Conservation (phyloP, 2,329 filamentous ascomycete species). For the Ophiocordyceps unilateralis region DNA sequence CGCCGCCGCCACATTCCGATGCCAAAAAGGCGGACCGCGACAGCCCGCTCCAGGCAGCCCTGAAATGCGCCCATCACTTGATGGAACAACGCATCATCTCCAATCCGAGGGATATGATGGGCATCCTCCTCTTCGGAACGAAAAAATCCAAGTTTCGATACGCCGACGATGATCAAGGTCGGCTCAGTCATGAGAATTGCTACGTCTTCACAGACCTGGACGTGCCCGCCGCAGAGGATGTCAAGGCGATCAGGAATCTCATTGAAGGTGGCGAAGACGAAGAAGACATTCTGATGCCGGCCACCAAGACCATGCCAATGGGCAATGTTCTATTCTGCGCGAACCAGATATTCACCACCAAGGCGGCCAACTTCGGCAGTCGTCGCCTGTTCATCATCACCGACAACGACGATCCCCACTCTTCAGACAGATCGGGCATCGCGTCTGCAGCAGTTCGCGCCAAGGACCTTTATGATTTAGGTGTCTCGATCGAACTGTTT, state of each 20-base stretch:
- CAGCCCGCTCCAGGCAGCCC: conserved; percentile 62
- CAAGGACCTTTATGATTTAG: conserved; percentile 87
- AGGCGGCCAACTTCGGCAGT: conserved; percentile 85
- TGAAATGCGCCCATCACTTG: conserved; percentile 86
- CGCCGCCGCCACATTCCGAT: conserved; percentile 40
- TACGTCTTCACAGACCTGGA: conserved; percentile 83
- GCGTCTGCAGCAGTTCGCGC: conserved; percentile 71
- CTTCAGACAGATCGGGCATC: conserved; percentile 51
- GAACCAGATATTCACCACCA: conserved; percentile 92
- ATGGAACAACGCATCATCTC: conserved; percentile 99
- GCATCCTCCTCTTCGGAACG: conserved; percentile 81
- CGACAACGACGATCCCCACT: conserved; percentile 77
- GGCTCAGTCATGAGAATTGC: conserved; percentile 68
- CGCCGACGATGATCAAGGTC: conserved; percentile 40
- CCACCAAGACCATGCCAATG: conserved; percentile 58
- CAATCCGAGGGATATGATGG: conserved; percentile 93
- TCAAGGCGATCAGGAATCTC: conserved; percentile 59
- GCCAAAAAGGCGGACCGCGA: conserved; percentile 65
- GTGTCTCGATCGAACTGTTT: conserved; percentile 82
- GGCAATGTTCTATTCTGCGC: conserved; percentile 84
- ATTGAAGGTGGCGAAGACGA: conserved; percentile 64
- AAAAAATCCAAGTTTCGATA: conserved; percentile 65
- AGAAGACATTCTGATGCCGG: conserved; percentile 50
- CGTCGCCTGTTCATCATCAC: conserved; percentile 90
- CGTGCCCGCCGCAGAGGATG: conserved; percentile 70